Evolutionary conservation across 345 rosid species (phyloP), one percentile per base, ranked within the genome.

Genomic region (Acer campestre): DNA sequence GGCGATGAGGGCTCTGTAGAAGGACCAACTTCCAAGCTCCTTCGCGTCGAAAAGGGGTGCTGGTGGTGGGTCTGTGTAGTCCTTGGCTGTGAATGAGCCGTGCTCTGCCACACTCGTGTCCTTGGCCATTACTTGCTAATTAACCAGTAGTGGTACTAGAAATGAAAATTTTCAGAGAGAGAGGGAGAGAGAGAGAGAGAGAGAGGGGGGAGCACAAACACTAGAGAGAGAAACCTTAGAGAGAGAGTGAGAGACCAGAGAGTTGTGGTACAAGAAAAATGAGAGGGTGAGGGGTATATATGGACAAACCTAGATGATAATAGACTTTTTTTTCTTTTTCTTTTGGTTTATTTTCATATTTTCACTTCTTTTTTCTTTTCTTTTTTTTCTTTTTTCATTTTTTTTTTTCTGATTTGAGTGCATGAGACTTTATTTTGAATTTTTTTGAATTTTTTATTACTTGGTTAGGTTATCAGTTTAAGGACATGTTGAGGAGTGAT

Each of bases 1-100:
- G 17, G 93, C 94, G 23, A 94, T 94, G 75, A 94, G 66, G 16
- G 96, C 98, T 40, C 98, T 85, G 83, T 94, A 92, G 78, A 92
- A 90, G 0, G 97, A 94, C 97, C 98, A 94, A 75, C 88, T 86
- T 16, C 38, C 31, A 1, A 94, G 82, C 87, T 94, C 97, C 23
- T 17, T 86, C 0, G 63, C 73, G 78, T 92, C 96, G 10, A 94
- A 40, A 17, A 85, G 75, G n/a, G 89, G 92, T 8, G 90, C 96
- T 3, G 87, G 93, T 7, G 95, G 97, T 25, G 98, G 97, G 81
- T 94, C 94, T 0, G 85, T 78, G 86, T 92, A 94, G 82, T 90
- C 97, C 85, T 89, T 94, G 9, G 83, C 87, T 58, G 90, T 74
- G 79, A 83, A 80, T 0, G 90, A 86, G 1, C 88, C 94, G 1